Evolutionary conservation across 2,329 filamentous ascomycete species (phyloP), one percentile per base, ranked within the genome.

Genomic region (Niveomyces coronatus): DNA sequence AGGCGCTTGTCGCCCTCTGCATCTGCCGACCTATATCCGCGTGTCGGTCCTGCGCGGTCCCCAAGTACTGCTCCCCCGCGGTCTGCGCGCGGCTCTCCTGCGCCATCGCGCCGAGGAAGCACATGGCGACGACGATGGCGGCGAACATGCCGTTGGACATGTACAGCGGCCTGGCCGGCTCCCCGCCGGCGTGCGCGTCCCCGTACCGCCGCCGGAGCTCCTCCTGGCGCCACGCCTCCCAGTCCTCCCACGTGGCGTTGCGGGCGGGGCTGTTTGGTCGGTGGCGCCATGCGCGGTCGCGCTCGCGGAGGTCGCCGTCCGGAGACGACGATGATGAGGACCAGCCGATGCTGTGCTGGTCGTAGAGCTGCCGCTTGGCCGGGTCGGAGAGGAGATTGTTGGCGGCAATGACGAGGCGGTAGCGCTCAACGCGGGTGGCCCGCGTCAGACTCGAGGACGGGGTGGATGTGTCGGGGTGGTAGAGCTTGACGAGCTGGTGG

Each of bases 231-330:
- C 82, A 94, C 31, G 70, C 71, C 63, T 94, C 85, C 88, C 88
- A 95, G 57, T 98, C 91, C 56, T 98, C 91, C 91, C 91, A 98
- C 0, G 91, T 96, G 1, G 86, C 91, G 56, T 96, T 96, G 49
- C 63, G 61, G 35, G 69, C 70, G 10, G 73, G 57, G 39, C 60
- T 71, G 17, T 64, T 65, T 0, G 66, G 63, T 23, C 55, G 54
- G 11, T 62, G 49, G 24, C 71, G 65, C 73, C 73, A 79, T 4
- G 58, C 52, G 17, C 53, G 57, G 44, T 75, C 65, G 13, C 60
- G 56, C 3, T 56, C 46, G 27, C 67, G 55, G 2, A 53, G 41
- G 13, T 43, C 44, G 80, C 79, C 47, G 14, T 62, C 61, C 5
- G 68, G 68, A n/a, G n/a, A n/a, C n/a, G n/a, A n/a, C n/a, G n/a